phyloP scores from a whole-genome alignment of 2,329 filamentous ascomycete genomes.

The Colletotrichum coccodes region DNA sequence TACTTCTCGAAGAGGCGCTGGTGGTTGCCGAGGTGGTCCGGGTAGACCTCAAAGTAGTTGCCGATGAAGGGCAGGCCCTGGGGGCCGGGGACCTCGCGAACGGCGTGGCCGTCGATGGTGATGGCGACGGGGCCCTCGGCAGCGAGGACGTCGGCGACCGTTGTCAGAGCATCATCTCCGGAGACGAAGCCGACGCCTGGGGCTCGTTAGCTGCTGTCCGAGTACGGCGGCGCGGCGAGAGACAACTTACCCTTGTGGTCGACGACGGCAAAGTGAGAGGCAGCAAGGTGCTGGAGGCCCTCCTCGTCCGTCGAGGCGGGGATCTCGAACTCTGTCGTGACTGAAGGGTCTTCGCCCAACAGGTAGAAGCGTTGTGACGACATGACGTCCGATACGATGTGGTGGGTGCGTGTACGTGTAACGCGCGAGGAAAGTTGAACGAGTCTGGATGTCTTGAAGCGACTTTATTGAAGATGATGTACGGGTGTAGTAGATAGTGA shows the following conservation, averaged over 20 bases:
- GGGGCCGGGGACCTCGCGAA: conserved; percentile 62
- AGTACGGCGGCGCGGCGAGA: background rate
- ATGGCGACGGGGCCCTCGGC: conserved; percentile 49
- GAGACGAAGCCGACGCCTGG: conserved; percentile 50
- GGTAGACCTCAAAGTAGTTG: conserved; percentile 64
- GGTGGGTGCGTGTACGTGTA: background rate
- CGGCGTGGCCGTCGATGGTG: conserved; percentile 58
- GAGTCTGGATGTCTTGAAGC: background rate
- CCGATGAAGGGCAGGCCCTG: conserved; percentile 59
- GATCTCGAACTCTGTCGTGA: conserved; percentile 49
- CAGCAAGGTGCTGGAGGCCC: conserved; percentile 50
- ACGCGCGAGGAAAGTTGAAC: background rate
- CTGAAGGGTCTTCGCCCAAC: conserved; percentile 50
- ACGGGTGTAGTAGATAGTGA: background rate
- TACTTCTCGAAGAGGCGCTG: conserved; percentile 63
- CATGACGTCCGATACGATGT: conserved; percentile 40
- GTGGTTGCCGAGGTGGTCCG: conserved; percentile 67
- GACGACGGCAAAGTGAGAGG: conserved; percentile 55
- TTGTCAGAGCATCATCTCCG: conserved; percentile 42
- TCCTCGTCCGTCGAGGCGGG: conserved; percentile 46
- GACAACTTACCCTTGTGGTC: conserved; percentile 47
- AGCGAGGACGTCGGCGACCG: conserved; percentile 47
- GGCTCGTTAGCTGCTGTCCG: background rate
- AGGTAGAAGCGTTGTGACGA: conserved; percentile 52
- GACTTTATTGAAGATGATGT: background rate